phyloP scores from a whole-genome alignment of 2,329 filamentous ascomycete species.

The Stagonosporopsis rhizophila region DNA sequence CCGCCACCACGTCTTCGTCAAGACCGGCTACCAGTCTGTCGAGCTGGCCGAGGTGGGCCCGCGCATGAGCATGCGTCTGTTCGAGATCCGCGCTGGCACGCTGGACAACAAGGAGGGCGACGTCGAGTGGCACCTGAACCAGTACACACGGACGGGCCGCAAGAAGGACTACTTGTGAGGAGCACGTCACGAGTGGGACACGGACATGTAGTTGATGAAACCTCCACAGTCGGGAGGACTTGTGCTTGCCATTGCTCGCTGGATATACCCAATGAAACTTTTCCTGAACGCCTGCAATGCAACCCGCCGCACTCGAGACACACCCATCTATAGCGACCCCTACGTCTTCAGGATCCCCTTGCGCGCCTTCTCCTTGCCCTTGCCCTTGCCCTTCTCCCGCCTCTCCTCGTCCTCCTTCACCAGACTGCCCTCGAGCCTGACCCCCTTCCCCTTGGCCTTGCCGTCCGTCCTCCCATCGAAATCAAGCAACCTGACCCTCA shows the following conservation, averaged over 20 bases:
- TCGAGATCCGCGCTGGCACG: constrained; percentile 90
- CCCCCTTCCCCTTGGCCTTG: constrained; percentile 72
- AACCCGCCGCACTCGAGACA: not conserved
- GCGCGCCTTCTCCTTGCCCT: constrained; percentile 10
- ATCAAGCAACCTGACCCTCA: constrained; percentile 68
- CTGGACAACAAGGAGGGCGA: constrained; percentile 95
- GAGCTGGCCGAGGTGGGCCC: constrained; percentile 62
- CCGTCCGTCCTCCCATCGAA: constrained; percentile 74
- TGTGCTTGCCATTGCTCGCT: not conserved
- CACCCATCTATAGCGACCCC: not conserved
- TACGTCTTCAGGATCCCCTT: constrained; percentile 12
- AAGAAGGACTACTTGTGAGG: constrained; percentile 87
- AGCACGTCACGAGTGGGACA: not conserved
- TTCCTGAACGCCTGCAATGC: constrained; percentile 10
- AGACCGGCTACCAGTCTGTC: constrained; percentile 87
- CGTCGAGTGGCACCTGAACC: constrained; percentile 94
- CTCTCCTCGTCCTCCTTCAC: constrained; percentile 72
- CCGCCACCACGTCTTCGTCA: constrained; percentile 91
- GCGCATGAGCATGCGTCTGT: constrained; percentile 95
- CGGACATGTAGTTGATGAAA: not conserved
- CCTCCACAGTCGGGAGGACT: not conserved
- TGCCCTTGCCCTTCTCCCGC: constrained; percentile 32
- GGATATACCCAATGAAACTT: constrained; percentile 12
- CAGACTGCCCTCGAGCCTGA: constrained; percentile 90
- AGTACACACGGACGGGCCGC: constrained; percentile 89